phyloP scores from a whole-genome alignment of 2,329 filamentous ascomycete species.

The Pyricularia pennisetigena region DNA sequence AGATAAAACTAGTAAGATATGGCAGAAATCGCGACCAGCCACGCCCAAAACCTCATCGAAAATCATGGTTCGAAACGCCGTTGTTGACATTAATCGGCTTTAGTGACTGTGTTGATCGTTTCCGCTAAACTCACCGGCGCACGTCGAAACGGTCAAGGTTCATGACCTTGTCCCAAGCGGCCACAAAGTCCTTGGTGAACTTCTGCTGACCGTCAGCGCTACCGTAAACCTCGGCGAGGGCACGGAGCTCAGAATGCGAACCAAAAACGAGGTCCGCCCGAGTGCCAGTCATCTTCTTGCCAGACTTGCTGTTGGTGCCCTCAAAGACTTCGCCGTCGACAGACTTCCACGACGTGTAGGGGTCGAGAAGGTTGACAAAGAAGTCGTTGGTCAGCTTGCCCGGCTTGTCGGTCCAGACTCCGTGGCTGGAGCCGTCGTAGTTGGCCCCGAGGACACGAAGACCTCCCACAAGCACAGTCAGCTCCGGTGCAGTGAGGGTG shows the following conservation, averaged over 20 bases:
- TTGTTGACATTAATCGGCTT: neutral
- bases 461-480: constrained; percentile 63
- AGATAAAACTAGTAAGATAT: neutral
- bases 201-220: constrained; percentile 47
- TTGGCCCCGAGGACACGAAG: constrained; percentile 61
- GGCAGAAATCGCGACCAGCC: neutral
- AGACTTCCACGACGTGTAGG: constrained; percentile 55
- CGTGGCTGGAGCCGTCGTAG: constrained; percentile 57
- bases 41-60: neutral
- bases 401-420: constrained; percentile 58
- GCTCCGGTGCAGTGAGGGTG: constrained; percentile 59
- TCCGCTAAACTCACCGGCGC: constrained; percentile 1
- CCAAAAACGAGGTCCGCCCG: constrained; percentile 62
- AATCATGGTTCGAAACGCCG: neutral
- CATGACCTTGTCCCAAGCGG: constrained; percentile 66
- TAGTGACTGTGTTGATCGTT: neutral
- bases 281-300: constrained; percentile 60
- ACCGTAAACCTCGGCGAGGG: constrained; percentile 60
- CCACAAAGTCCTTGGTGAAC: constrained; percentile 62
- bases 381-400: constrained; percentile 72
- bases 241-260: constrained; percentile 61
- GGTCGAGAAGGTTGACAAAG: constrained; percentile 70
- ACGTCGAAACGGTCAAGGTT: constrained; percentile 61
- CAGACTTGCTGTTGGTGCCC: constrained; percentile 58
- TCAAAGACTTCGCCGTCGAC: constrained; percentile 45